Base-by-base conservation (phyloP, 2,329 filamentous ascomycete species). In the Rhynchosporium graminicola region DNA sequence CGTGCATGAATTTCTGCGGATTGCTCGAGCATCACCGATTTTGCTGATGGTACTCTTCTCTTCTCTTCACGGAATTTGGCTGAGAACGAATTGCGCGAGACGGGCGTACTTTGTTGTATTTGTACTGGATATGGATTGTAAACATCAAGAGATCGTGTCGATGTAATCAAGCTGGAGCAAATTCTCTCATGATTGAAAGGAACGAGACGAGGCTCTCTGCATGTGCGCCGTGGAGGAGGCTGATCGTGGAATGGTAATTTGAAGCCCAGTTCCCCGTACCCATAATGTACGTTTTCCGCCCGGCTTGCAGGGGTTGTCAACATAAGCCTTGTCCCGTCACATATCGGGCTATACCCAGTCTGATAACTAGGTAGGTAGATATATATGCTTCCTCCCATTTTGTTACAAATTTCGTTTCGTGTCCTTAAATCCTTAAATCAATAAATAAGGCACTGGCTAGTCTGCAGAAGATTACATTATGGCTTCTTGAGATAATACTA, bases 1-100 rank as follows among this genome's bases (percentile, higher is more conserved):
- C 92, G 92, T 97, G 93, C 94, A 98, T 98, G 67, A 74, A 75
- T 73, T 67, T 67, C 63, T 66, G 63, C 59, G 70, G 73, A 71
- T 68, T 61, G 65, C 67, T 70, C 63, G 62, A 63, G 68, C 70
- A 73, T 73, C 67, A 70, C 70, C 63, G 61, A 61, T 26, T 28
- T 63, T 42, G 45, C 26, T 29, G 57, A 31, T 42, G 60, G 57
- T 31, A 31, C 20, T 29, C 10, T 46, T 7, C 43, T 50, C 46
- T n/a, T 40, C 33, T 40, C 20, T 43, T 20, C 20, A 20, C 20
- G 20, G 10, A 36, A 13, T 43, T n/a, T 56, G 50, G 13, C 38
- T 33, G 58, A 43, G 51, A 55, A 61, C 52, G 55, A 45, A 58
- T 48, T 62, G 59, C 59, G 57, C 51, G 51, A 40, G 20, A 20